phyloP scores from a whole-genome alignment of 2,329 filamentous ascomycete species.

The Verruconis gallopava region DNA sequence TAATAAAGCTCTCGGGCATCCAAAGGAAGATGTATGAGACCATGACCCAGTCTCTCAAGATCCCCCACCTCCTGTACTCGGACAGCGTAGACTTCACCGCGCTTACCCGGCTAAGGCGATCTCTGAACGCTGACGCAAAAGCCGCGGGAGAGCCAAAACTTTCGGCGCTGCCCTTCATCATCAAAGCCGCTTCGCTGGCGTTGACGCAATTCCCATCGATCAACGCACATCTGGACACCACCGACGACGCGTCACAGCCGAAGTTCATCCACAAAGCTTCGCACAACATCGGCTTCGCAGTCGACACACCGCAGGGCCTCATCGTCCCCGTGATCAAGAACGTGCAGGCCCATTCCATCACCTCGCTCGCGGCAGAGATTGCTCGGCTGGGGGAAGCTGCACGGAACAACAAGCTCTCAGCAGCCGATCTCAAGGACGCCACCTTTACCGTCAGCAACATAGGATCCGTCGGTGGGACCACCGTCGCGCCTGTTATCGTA shows the following conservation, averaged over 20 bases:
- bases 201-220: conserved; percentile 72
- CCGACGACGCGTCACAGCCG: conserved; percentile 49
- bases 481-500: conserved; percentile 82
- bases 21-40: conserved; percentile 94
- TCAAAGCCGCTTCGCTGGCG: conserved; percentile 86
- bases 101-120: conserved; percentile 58
- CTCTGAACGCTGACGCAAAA: conserved; percentile 49
- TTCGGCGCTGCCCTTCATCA: conserved; percentile 84
- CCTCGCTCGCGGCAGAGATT: conserved; percentile 67
- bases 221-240: conserved; percentile 68
- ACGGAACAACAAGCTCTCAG: conserved; percentile 57
- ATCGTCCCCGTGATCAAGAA: conserved; percentile 86
- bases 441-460: conserved; percentile 97
- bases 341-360: conserved; percentile 63
- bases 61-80: conserved; percentile 91
- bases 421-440: conserved; percentile 65
- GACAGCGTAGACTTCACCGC: conserved; percentile 75
- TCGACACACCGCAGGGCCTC: conserved; percentile 82
- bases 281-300: conserved; percentile 92
- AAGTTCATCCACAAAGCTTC: conserved; percentile 63
- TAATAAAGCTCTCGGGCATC: conserved; percentile 57
- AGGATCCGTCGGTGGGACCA: conserved; percentile 85
- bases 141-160: conserved; percentile 43
- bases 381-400: conserved; percentile 60
- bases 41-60: conserved; percentile 83